Conservation (phyloP, 495 filamentous ascomycete genomes). For the Sporormia fimetaria region DNA sequence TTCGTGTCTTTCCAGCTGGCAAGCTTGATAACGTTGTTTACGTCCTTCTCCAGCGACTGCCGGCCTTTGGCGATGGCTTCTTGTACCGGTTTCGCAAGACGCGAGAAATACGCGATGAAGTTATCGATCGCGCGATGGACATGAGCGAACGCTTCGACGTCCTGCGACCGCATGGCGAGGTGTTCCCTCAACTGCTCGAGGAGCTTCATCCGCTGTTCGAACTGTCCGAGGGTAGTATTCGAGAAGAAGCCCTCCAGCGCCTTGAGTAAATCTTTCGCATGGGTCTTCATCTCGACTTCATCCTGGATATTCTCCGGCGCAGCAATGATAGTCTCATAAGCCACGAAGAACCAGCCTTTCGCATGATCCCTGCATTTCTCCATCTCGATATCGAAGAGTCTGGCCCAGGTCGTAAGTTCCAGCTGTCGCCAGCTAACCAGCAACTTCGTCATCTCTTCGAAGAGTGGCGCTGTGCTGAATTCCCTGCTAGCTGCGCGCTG, state of each 20-base stretch:
- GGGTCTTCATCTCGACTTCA: constrained; percentile 44
- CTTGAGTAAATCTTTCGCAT: constrained; percentile 55
- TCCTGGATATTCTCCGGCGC: constrained; percentile 49
- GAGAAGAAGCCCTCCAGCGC: constrained; percentile 66
- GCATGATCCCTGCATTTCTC: constrained; percentile 63
- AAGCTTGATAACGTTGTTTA: constrained; percentile 76
- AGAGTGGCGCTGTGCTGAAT: constrained; percentile 55
- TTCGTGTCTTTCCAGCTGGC: constrained; percentile 97
- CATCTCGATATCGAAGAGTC: constrained; percentile 74
- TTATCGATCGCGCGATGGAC: constrained; percentile 57
- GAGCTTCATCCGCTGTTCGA: constrained; percentile 54
- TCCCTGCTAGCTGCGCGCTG: constrained; percentile 75
- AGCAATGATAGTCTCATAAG: constrained; percentile 76
- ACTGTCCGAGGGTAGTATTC: constrained; percentile 70
- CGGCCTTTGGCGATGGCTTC: constrained; percentile 54
- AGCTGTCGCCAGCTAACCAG: constrained; percentile 81
- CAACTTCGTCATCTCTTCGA: constrained; percentile 60
- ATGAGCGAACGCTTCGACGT: constrained; percentile 42
- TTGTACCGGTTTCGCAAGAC: constrained; percentile 52
- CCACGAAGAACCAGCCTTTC: constrained; percentile 90
- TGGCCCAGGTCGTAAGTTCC: constrained; percentile 84
- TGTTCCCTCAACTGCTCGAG: constrained; percentile 60
- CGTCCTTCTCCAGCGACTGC: constrained; percentile 61
- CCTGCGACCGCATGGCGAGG: constrained; percentile 43
- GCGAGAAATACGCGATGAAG: constrained; percentile 58